Percentiles rank a stretch among this genome's conserved stretches.
phyloP scores from a whole-genome alignment of 345 rosid species.

The Eucalyptus regnans region DNA sequence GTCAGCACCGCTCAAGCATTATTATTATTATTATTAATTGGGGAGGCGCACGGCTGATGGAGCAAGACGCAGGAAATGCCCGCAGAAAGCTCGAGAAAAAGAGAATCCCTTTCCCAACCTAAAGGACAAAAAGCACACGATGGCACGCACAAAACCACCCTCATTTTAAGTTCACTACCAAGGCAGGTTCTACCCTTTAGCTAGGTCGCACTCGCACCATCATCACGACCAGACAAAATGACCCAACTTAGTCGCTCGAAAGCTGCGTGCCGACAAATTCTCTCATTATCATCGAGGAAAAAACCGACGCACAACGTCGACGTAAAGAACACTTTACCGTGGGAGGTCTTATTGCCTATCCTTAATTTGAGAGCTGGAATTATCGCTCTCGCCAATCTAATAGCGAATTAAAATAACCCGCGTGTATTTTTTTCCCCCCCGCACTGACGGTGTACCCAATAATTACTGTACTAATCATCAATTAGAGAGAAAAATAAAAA shows the following conservation, averaged over 20 bases:
- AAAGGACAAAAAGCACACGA: background rate
- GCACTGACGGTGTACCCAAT: background rate
- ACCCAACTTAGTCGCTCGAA: background rate
- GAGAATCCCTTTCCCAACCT: background rate
- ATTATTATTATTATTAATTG: no score
- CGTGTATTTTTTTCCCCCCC: background rate
- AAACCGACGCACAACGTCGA: background rate
- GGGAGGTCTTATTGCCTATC: rapidly evolving
- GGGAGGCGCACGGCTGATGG: background rate
- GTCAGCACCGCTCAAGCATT: background rate
- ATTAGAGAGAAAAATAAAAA: rapidly evolving
- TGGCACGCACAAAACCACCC: background rate
- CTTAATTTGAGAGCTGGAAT: background rate
- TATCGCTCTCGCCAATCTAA: background rate
- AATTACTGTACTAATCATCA: background rate
- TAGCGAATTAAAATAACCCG: background rate
- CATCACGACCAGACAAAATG: background rate
- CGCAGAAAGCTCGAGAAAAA: background rate
- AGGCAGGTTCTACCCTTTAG: background rate
- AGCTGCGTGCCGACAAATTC: background rate
- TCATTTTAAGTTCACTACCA: background rate
- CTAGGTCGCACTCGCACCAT: background rate
- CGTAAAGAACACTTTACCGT: background rate
- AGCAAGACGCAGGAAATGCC: background rate
- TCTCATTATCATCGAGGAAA: background rate